Base-by-base conservation (phyloP, 495 filamentous ascomycete genomes). In the Ascobolus immersus region DNA sequence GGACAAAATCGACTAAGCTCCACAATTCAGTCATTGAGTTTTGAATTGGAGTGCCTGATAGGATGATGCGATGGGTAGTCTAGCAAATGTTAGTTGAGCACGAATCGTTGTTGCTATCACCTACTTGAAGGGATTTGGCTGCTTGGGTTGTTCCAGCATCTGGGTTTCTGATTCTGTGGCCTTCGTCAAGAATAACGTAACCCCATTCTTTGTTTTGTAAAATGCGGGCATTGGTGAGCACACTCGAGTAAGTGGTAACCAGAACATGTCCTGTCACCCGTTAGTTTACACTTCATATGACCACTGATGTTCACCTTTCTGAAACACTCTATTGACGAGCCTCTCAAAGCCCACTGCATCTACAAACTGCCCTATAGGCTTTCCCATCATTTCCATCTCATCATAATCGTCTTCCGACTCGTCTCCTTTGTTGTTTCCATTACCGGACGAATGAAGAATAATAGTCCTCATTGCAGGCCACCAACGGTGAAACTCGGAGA, bases 401-500 rank as follows among this genome's bases (percentile, higher is more conserved):
- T 36, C n/a, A n/a, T n/a, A n/a, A n/a, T n/a, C n/a, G n/a, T 51
- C 55, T 20, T 48, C 41, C 36, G 65, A 59, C 34, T 59, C 61
- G 3, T 68, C 63, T 28, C 77, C 70, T 48, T 91, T 79, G n/a
- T 61, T 55, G 27, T 94, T 93, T 2, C 86, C 86, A 46, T 80
- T 92, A 6, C 86, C 86, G 13, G 84, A 92, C 0, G 76, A 75
- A 54, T 96, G 86, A 24, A 96, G 55, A 39, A 94, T 94, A 0
- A 81, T 89, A 1, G 94, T 86, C 14, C 86, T 70, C 18, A 96
- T 61, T 13, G 86, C 71, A 11, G 86, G 86, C 86, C 86, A 94
- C 86, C 86, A 96, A 17, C 71, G 67, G 51, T 94, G 86, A 43
- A 96, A 93, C 45, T 96, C 86, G 38, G 89, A 86, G 7, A 91